Evolutionary conservation across 179 eudicot species (phyloP).

Genomic region (Amaranthus tricolor): DNA sequence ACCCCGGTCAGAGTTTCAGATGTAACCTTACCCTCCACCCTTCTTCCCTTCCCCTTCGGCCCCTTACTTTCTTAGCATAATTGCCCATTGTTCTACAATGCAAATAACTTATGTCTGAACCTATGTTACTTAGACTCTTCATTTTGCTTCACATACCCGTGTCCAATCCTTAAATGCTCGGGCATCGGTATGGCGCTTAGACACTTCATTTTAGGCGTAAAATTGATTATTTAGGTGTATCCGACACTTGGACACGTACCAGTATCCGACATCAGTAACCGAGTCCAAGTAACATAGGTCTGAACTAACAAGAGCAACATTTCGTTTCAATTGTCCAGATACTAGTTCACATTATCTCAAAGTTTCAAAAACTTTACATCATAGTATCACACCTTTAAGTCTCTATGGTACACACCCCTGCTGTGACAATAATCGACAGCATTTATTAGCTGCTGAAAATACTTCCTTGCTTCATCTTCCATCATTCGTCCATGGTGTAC

Average conservation of each 20-base stretch:
- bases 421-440: constrained; percentile 98
- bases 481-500: constrained; percentile 85
- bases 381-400: constrained; percentile 65
- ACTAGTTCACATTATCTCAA: background rate
- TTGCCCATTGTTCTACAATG: too few species aligned
- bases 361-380: background rate
- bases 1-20: background rate
- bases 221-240: too few species aligned
- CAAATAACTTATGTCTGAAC: too few species aligned
- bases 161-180: too few species aligned
- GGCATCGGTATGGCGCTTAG: too few species aligned
- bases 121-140: too few species aligned
- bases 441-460: constrained; percentile 92
- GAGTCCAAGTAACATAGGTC: background rate
- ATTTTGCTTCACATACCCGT: too few species aligned
- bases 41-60: background rate
- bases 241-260: too few species aligned
- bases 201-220: too few species aligned
- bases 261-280: too few species aligned
- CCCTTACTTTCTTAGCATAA: too few species aligned
- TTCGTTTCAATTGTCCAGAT: background rate
- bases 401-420: constrained; percentile 96
- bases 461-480: constrained; percentile 90
- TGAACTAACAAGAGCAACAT: background rate
- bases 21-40: background rate